These are phyloP conservation scores for Acidomyces sp. DNA, from an alignment of 495 filamentous ascomycete species.

Conservation along the genomic window DNA sequence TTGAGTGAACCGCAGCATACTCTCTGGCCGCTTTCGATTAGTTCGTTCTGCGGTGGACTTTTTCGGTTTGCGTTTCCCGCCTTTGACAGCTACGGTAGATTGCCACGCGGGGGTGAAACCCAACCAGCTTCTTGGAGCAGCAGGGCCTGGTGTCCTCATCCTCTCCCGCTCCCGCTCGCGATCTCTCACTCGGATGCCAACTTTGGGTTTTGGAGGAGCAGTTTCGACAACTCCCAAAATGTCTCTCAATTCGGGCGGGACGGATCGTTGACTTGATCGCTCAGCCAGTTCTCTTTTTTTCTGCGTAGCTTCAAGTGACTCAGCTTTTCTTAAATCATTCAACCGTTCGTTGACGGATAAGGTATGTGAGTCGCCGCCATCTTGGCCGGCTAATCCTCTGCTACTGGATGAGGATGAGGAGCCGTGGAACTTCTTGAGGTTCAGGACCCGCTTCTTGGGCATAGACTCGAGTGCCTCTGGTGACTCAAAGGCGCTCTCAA, in stretches of 20 bases:
- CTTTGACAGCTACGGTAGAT: neutral
- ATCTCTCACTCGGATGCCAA: conserved; percentile 29
- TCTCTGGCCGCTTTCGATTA: conserved; percentile 11
- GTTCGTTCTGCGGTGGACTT: neutral
- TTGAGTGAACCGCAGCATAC: conserved; percentile 5
- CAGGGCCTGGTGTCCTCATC: conserved; percentile 48
- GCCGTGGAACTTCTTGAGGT: conserved; percentile 20
- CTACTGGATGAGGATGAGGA: conserved; percentile 20
- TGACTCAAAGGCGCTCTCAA: too few relatives aligned
- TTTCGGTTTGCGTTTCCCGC: conserved; percentile 1
- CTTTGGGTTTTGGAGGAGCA: conserved; percentile 50
- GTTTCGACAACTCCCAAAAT: conserved; percentile 61
- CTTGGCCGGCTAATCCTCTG: neutral
- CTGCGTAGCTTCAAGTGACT: conserved; percentile 22
- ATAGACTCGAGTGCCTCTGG: conserved; percentile 12
- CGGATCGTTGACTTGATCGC: conserved; percentile 28
- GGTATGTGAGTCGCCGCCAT: conserved; percentile 7
- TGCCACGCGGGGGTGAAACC: neutral
- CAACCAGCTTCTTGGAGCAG: conserved; percentile 61
- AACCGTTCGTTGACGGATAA: conserved; percentile 30
- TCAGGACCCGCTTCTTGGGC: conserved; percentile 28
- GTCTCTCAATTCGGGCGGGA: conserved; percentile 42
- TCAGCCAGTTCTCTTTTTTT: conserved; percentile 24
- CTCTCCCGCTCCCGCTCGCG: conserved; percentile 20
- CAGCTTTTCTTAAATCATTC: conserved; percentile 26